Conservation (phyloP, 1,139 yeast genomes). For the Pichia sp. region DNA sequence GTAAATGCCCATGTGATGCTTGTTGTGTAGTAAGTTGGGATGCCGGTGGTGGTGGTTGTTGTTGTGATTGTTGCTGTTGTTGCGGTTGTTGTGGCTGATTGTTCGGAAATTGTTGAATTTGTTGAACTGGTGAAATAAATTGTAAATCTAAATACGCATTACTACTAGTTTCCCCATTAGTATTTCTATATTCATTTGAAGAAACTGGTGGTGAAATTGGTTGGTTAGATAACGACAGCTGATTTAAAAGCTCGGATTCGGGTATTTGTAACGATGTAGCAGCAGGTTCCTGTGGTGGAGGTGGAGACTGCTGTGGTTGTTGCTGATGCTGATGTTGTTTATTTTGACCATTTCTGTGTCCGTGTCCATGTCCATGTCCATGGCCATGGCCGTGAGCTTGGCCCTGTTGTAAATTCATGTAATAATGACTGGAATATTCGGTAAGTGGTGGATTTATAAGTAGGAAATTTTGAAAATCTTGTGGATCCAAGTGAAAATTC, state of each 20-base stretch:
- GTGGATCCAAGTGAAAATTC: conserved; percentile 29
- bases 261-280: background rate
- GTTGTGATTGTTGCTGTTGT: background rate
- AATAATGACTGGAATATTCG: conserved; percentile 23
- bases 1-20: background rate
- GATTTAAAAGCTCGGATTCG: conserved; percentile 2
- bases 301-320: background rate
- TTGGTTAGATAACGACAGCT: background rate
- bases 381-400: background rate
- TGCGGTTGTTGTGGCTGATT: background rate
- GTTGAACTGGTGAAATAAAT: background rate
- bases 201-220: background rate
- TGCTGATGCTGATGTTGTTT: background rate
- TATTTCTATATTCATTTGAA: background rate
- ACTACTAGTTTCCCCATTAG: background rate
- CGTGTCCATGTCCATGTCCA: background rate
- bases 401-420: conserved; percentile 8
- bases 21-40: background rate
- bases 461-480: conserved; percentile 29
- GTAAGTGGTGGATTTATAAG: conserved; percentile 30
- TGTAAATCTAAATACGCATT: background rate
- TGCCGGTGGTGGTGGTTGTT: background rate
- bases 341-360: background rate
- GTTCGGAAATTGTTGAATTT: background rate
- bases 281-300: background rate